These are phyloP conservation scores for Zalaria sp. DNA, from an alignment of 2,329 filamentous ascomycete species.

Conservation along the genomic window DNA sequence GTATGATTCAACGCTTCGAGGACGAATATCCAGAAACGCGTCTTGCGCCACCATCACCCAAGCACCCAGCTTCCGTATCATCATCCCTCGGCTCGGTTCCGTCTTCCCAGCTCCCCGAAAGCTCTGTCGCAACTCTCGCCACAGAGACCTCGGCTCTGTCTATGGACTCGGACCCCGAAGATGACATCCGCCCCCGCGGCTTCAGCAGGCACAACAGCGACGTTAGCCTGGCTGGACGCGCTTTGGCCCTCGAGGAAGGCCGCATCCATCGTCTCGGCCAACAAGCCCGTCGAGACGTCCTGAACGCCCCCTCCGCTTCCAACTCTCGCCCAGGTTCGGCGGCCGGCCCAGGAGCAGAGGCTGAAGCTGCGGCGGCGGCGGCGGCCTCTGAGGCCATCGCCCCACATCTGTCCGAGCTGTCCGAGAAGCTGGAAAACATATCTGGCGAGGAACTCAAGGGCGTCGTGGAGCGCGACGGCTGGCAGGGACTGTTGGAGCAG, in stretches of 20 bases:
- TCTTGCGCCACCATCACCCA: constrained; percentile 19
- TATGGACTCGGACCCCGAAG: constrained; percentile 15
- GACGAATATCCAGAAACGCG: constrained; percentile 90
- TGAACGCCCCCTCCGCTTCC: constrained; percentile 34
- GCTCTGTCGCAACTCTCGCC: constrained; percentile 9
- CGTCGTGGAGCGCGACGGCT: constrained; percentile 44
- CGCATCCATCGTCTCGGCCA: constrained; percentile 56
- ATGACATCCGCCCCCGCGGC: constrained; percentile 23
- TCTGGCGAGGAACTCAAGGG: constrained; percentile 47
- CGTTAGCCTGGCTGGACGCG: constrained; percentile 52
- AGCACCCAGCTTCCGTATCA: constrained; percentile 2
- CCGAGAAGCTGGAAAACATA: constrained; percentile 36
- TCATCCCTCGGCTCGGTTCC: constrained; percentile 5
- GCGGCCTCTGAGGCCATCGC: constrained; percentile 4
- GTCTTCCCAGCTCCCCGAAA: constrained; percentile 1
- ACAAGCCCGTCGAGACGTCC: constrained; percentile 48
- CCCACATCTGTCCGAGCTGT: constrained; percentile 19
- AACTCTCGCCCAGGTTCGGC: background rate
- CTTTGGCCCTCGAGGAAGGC: constrained; percentile 54
- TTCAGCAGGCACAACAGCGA: constrained; percentile 48
- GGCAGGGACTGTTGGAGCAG: constrained; percentile 47
- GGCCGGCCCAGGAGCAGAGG: constrained; percentile 12
- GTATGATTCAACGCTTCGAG: constrained; percentile 91
- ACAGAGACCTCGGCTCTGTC: constrained; percentile 6
- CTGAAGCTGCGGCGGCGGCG: constrained; percentile 17